These are phyloP conservation scores for Backusella circina DNA, from an alignment of 192 early-diverging fungal species.

Conservation along the genomic window DNA sequence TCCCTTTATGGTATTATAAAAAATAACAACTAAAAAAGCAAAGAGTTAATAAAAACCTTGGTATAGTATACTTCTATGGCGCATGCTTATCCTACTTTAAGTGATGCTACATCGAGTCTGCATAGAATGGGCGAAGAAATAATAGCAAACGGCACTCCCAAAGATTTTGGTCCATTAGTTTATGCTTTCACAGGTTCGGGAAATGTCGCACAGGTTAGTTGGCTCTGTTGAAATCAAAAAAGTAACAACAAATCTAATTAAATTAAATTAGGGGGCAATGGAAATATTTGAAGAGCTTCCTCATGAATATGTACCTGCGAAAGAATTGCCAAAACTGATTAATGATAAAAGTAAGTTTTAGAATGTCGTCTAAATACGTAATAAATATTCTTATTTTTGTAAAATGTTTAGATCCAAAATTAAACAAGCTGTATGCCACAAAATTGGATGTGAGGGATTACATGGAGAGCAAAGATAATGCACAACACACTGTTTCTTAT, in stretches of 20 bases:
- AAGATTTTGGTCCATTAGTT: constrained; percentile 82
- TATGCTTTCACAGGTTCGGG: constrained; percentile 92
- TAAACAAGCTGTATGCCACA: constrained; percentile 76
- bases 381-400: not conserved
- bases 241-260: not conserved
- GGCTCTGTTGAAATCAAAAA: not conserved
- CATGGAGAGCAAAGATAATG: constrained; percentile 69
- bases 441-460: constrained; percentile 82
- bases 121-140: constrained; percentile 75
- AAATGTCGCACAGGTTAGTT: constrained; percentile 73
- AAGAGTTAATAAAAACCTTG: not conserved
- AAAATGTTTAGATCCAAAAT: constrained; percentile 47
- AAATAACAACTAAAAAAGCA: not conserved
- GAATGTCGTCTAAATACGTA: not conserved
- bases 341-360: constrained; percentile 51
- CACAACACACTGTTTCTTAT: constrained; percentile 41
- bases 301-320: constrained; percentile 80
- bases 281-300: constrained; percentile 90
- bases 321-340: constrained; percentile 58
- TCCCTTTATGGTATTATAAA: constrained; percentile 75
- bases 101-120: constrained; percentile 56
- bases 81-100: constrained; percentile 67
- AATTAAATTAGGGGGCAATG: constrained; percentile 65
- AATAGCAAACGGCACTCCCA: constrained; percentile 81
- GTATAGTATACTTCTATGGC: constrained; percentile 65